These are phyloP conservation scores for Wickerhamomyces chambardii DNA, from an alignment of 805 yeast species.

Conservation along the genomic window DNA sequence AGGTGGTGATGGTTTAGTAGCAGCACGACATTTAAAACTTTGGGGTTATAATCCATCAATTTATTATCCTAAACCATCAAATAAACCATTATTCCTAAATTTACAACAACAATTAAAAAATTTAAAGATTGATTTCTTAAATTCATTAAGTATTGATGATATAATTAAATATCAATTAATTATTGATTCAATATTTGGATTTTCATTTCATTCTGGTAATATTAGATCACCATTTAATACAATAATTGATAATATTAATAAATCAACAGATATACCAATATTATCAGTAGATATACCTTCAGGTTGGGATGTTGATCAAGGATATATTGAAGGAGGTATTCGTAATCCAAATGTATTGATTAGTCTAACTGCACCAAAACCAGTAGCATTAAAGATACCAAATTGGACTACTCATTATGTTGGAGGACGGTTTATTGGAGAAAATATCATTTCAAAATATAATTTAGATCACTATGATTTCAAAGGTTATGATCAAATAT, in stretches of 20 bases:
- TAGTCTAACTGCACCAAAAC: slow-evolving; percentile 91
- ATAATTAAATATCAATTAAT: slow-evolving; percentile 24
- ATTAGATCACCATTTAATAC: slow-evolving; percentile 67
- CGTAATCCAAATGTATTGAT: slow-evolving; percentile 62
- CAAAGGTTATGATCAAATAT: slow-evolving; percentile 47
- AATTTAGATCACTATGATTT: slow-evolving; percentile 60
- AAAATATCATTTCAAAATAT: slow-evolving; percentile 60
- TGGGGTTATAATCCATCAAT: slow-evolving; percentile 74
- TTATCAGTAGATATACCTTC: slow-evolving; percentile 88
- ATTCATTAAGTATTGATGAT: slow-evolving; percentile 25
- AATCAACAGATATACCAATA: slow-evolving; percentile 38
- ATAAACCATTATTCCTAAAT: slow-evolving; percentile 47
- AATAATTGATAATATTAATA: slow-evolving; percentile 31
- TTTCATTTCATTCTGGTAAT: slow-evolving; percentile 80
- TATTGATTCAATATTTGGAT: slow-evolving; percentile 87
- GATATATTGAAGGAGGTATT: slow-evolving; percentile 43
- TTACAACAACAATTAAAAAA: slow-evolving; percentile 59
- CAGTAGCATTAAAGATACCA: slow-evolving; percentile 55
- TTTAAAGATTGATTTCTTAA: slow-evolving; percentile 52
- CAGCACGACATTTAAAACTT: slow-evolving; percentile 80
- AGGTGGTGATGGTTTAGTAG: slow-evolving; percentile 93
- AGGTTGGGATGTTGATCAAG: slow-evolving; percentile 94
- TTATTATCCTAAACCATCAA: slow-evolving; percentile 68
- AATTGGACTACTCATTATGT: slow-evolving; percentile 50
- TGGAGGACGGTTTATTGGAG: slow-evolving; percentile 83